Evolutionary conservation across 208 protist genomes (phyloP), one percentile per base, ranked within the genome.

Genomic region (Trypanosoma scelopori): DNA sequence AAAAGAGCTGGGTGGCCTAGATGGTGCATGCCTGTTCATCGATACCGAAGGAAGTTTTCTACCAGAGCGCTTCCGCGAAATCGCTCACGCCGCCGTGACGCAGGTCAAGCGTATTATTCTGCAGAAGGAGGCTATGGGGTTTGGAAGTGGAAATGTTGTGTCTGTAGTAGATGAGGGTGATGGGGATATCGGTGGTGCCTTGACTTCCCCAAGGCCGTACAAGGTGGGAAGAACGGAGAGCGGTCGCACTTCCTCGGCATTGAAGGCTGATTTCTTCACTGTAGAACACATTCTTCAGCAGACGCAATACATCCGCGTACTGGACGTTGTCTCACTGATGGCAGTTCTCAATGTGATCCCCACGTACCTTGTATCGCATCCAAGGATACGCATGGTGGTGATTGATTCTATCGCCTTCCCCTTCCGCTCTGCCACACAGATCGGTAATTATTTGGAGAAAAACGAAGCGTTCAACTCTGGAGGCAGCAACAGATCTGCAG

Each of bases 1-100:
- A 12, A 27, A 28, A 0, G 60, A 65, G 27, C 75, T 98, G 6
- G 88, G 86, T 43, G 94, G 94, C 5, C 47, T 89, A 16, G 79
- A 70, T 27, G 91, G 89, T 15, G 53, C 57, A 0, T 84, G 82
- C 37, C 20, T 97, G 1, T 98, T 92, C 73, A 79, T 98, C 25
- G 94, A 98, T 57, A 98, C 94, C 3, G 94, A 98, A 74, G 94
- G 94, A 25, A 93, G 85, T 65, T 96, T 98, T 55, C 68, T 85
- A 6, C 66, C 67, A 18, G 82, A 87, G 58, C 79, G 94, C 6
- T 74, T 92, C 25, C 63, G 78, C 15, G 70, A 95, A 68, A 85
- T 97, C 66, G 89, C 84, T 0, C 61, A 65, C 42, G 74, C 82
- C 15, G 87, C 93, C 1, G 79, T 92, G 4, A 51, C 58, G 13